Percentiles rank a stretch among this genome's conserved stretches.
Evolutionary conservation across 306 rosid genomes (phyloP).

Genomic region (Sindora glabra): DNA sequence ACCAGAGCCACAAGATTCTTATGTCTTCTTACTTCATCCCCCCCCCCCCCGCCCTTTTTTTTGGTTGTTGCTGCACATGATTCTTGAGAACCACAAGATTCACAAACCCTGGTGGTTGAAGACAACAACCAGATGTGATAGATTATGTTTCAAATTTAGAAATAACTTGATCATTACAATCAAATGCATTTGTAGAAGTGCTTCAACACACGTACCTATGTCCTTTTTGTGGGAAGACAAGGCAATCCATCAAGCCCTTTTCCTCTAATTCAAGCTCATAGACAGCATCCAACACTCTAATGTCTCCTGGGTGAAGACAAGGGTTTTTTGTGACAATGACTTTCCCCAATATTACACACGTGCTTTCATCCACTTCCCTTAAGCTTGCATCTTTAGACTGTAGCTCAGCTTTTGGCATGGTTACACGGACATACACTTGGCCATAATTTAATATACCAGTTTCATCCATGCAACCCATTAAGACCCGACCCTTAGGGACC

Average conservation of each 20-base stretch:
- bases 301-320: constrained; percentile 94
- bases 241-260: constrained; percentile 70
- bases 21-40: too few relatives aligned
- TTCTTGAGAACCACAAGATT: constrained; percentile 1
- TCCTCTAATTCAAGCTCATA: constrained; percentile 55
- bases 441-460: constrained; percentile 75
- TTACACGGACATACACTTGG: constrained; percentile 62
- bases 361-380: constrained; percentile 49
- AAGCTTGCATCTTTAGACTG: constrained; percentile 43
- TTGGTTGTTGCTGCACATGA: too few relatives aligned
- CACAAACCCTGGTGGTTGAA: not conserved
- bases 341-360: constrained; percentile 55
- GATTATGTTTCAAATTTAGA: not conserved
- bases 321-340: constrained; percentile 87
- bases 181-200: constrained; percentile 1
- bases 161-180: not conserved
- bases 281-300: constrained; percentile 85
- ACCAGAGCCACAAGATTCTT: too few relatives aligned
- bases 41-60: too few relatives aligned
- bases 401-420: constrained; percentile 49
- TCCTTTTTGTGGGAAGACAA: constrained; percentile 83
- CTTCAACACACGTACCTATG: constrained; percentile 40
- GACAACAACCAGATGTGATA: not conserved
- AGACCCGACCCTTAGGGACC: constrained; percentile 75
- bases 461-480: constrained; percentile 91